Percentiles rank a stretch among this genome's conserved stretches.
Evolutionary conservation across 73 alveolate genomes (phyloP).

Genomic region (Uronychia binucleata): DNA sequence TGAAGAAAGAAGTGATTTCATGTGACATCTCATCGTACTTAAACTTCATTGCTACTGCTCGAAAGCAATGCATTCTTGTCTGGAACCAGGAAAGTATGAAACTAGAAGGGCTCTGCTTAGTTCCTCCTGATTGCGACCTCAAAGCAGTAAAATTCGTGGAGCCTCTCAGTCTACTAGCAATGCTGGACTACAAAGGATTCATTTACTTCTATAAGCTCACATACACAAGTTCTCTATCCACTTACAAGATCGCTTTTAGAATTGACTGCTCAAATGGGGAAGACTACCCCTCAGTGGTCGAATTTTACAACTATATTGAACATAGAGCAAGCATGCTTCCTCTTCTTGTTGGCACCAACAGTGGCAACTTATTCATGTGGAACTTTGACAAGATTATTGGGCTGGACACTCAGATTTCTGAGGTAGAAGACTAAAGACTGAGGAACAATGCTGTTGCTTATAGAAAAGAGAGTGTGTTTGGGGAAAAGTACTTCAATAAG

Average conservation of each 20-base stretch:
- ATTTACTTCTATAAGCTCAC: conserved; percentile 19
- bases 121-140: conserved; percentile 26
- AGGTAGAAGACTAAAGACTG: conserved; percentile 14
- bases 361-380: conserved; percentile 23
- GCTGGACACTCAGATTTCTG: neutral
- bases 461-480: conserved; percentile 34
- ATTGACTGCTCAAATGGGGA: conserved; percentile 4
- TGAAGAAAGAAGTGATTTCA: neutral
- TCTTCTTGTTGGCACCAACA: conserved; percentile 11
- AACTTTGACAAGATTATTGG: conserved; percentile 2
- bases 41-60: conserved; percentile 30
- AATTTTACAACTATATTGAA: conserved; percentile 8
- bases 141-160: conserved; percentile 27
- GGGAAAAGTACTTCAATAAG: conserved; percentile 25
- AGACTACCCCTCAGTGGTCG: neutral
- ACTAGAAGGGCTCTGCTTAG: conserved; percentile 31
- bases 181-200: conserved; percentile 24
- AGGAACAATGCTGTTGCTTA: conserved; percentile 18
- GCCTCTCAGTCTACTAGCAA: conserved; percentile 27
- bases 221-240: conserved; percentile 16
- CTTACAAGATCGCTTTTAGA: neutral
- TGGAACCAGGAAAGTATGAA: conserved; percentile 56
- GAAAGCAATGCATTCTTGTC: conserved; percentile 12
- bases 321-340: neutral
- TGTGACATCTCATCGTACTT: neutral